Conservation (phyloP, 768 basidiomycete species). For the Termitomyces bulborhizus region DNA sequence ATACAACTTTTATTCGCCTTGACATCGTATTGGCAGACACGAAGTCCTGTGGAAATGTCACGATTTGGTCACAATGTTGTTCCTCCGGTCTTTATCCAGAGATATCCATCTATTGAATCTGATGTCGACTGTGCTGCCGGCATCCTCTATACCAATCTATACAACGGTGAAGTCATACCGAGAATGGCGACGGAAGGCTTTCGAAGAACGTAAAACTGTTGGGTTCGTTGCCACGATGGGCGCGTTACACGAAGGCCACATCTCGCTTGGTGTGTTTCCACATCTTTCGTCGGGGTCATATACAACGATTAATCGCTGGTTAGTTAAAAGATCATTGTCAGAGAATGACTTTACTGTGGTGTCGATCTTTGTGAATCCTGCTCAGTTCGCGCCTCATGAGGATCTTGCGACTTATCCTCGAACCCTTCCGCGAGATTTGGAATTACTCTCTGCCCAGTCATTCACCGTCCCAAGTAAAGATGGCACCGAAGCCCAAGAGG, state of each 20-base stretch:
- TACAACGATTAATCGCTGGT: not conserved
- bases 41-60: too few species aligned
- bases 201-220: conserved; percentile 55
- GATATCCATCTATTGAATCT: not conserved
- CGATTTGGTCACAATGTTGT: not conserved
- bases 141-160: conserved; percentile 41
- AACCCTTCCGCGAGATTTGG: conserved; percentile 72
- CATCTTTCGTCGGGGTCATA: not conserved
- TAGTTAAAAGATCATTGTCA: conserved; percentile 72
- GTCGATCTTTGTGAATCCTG: conserved; percentile 97
- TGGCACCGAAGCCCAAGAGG: conserved; percentile 8
- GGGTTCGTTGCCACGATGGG: conserved; percentile 99
- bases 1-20: too few species aligned
- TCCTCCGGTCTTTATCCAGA: too few species aligned
- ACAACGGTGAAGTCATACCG: conserved; percentile 57
- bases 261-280: conserved; percentile 68
- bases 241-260: conserved; percentile 89
- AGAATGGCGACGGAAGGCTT: conserved; percentile 67
- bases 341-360: conserved; percentile 85
- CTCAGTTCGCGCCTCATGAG: conserved; percentile 95
- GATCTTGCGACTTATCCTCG: conserved; percentile 90
- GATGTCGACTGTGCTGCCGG: conserved; percentile 19
- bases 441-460: conserved; percentile 40
- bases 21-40: too few species aligned
- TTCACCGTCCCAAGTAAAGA: conserved; percentile 16